phyloP scores from a whole-genome alignment of 306 rosid species.

The Quercus robur region DNA sequence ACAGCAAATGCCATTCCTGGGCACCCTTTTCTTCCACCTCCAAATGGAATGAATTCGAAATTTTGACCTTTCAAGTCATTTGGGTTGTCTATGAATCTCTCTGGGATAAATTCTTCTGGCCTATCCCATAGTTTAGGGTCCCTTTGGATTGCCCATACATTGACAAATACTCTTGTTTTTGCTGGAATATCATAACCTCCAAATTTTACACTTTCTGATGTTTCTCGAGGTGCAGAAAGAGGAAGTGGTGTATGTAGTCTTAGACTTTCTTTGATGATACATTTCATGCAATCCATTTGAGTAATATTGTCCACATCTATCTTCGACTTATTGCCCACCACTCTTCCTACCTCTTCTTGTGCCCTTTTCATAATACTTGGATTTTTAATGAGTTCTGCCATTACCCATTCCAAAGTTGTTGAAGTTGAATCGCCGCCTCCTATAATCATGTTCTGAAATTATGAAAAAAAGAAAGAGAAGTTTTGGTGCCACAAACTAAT shows the following conservation, averaged over 20 bases:
- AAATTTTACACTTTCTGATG: not conserved
- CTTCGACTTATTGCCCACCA: conserved; percentile 17
- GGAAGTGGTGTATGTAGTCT: conserved; percentile 34
- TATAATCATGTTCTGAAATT: conserved; percentile 25
- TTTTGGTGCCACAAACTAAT: too few species aligned
- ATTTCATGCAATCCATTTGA: conserved; percentile 28
- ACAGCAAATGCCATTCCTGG: too few species aligned
- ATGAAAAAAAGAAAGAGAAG: not conserved
- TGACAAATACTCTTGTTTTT: conserved; percentile 22
- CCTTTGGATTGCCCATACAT: conserved; percentile 25
- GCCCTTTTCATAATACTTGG: conserved; percentile 26
- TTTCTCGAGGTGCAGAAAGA: conserved; percentile 20
- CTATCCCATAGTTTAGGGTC: conserved; percentile 27
- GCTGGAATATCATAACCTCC: conserved; percentile 14
- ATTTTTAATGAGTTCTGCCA: conserved; percentile 28
- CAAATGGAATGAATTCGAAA: not conserved
- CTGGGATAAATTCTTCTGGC: conserved; percentile 25
- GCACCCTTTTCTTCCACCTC: too few species aligned
- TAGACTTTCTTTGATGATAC: conserved; percentile 26
- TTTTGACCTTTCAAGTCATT: conserved; percentile 16
- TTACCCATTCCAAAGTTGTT: conserved; percentile 20
- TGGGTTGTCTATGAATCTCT: conserved; percentile 10
- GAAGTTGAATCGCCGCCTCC: not conserved
- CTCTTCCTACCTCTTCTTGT: conserved; percentile 29
- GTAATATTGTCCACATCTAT: conserved; percentile 6